Conservation (phyloP, 2,329 filamentous ascomycete species). For the Fusarium aywerte region DNA sequence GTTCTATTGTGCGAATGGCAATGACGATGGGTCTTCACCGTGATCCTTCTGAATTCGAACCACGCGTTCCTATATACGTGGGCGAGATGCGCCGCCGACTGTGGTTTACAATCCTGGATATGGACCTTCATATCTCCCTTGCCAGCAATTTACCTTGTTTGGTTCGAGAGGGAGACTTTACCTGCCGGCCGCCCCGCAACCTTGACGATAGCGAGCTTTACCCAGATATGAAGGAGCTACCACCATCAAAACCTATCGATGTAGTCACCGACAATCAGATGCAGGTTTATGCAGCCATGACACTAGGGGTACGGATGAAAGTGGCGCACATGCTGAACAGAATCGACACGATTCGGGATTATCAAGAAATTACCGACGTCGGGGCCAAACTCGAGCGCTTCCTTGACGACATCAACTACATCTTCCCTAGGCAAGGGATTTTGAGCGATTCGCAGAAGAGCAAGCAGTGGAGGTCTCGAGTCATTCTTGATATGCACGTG, state of each 20-base stretch:
- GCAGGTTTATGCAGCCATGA: constrained; percentile 64
- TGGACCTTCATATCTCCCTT: constrained; percentile 66
- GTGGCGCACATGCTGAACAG: constrained; percentile 63
- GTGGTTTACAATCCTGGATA: constrained; percentile 67
- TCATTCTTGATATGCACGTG: constrained; percentile 65
- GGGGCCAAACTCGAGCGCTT: constrained; percentile 64
- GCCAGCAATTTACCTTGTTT: constrained; percentile 63
- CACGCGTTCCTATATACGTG: constrained; percentile 61
- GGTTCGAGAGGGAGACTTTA: constrained; percentile 64
- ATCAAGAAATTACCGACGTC: constrained; percentile 63
- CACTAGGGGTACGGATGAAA: constrained; percentile 60
- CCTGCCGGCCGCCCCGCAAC: constrained; percentile 64
- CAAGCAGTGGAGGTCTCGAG: constrained; percentile 63
- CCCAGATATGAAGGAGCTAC: constrained; percentile 60
- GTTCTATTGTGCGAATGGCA: constrained; percentile 65
- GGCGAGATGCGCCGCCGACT: constrained; percentile 65
- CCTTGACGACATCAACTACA: constrained; percentile 65
- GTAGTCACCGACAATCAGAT: constrained; percentile 64
- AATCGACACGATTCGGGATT: constrained; percentile 64
- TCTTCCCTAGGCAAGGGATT: constrained; percentile 60
- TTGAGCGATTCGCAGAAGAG: constrained; percentile 58
- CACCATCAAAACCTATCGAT: constrained; percentile 61
- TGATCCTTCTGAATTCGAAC: constrained; percentile 64
- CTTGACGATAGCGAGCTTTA: constrained; percentile 63
- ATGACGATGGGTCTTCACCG: constrained; percentile 70